Conservation (phyloP, 306 rosid species). For the Prunus fruticosa region DNA sequence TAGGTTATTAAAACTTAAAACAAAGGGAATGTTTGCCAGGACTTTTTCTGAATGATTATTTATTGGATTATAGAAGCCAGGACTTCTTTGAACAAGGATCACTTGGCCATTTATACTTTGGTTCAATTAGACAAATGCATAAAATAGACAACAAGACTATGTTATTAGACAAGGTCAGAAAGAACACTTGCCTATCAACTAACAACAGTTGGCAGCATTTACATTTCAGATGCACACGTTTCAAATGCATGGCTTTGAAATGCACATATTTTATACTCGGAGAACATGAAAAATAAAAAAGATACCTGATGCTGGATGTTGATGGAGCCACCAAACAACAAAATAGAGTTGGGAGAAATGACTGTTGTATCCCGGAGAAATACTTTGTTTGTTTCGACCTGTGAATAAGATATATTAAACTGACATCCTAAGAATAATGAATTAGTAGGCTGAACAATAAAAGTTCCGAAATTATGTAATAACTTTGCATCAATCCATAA, state of each 20-base stretch:
- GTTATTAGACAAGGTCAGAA: not conserved
- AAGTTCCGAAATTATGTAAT: not conserved
- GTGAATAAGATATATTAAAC: slow-evolving; percentile 24
- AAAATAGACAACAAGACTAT: not conserved
- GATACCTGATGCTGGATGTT: slow-evolving; percentile 84
- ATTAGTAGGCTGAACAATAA: not conserved
- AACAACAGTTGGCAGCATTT: not conserved
- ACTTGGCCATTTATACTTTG: no score
- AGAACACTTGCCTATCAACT: not conserved
- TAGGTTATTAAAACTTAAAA: no score
- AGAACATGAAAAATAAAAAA: slow-evolving; percentile 2
- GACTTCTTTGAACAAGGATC: no score
- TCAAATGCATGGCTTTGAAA: not conserved
- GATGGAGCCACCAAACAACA: slow-evolving; percentile 91
- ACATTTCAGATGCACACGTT: not conserved
- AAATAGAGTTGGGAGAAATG: slow-evolving; percentile 87
- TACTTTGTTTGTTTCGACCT: slow-evolving; percentile 88
- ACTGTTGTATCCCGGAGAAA: slow-evolving; percentile 79
- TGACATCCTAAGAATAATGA: slow-evolving; percentile 9
- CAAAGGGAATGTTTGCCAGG: no score
- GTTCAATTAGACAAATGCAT: not conserved
- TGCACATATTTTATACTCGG: not conserved
- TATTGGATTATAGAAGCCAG: no score
- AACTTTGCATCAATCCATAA: no score
- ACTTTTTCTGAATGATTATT: no score